phyloP scores from a whole-genome alignment of 225 moss, liverwort and hornwort genomes.

The Pseudoscleropodium purum region DNA sequence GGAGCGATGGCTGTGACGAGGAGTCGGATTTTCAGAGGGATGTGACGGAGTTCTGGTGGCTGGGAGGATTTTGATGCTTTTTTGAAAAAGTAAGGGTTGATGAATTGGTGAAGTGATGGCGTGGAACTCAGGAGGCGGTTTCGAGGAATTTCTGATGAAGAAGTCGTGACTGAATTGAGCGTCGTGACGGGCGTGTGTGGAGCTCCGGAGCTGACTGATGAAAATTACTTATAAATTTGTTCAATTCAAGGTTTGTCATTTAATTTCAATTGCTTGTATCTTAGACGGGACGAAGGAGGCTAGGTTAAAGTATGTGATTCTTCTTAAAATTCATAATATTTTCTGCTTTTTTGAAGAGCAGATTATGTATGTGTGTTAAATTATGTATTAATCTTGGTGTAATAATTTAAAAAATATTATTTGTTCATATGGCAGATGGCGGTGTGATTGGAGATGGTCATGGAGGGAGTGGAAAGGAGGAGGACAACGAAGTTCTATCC shows the following conservation, averaged over 20 bases:
- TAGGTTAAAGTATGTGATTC: background rate
- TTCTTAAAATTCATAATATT: background rate
- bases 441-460: slow-evolving; percentile 3
- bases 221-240: background rate
- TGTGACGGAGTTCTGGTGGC: background rate
- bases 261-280: background rate
- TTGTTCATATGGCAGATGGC: background rate
- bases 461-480: background rate
- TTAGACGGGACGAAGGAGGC: background rate
- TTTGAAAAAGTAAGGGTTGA: background rate
- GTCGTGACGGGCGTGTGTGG: background rate
- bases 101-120: background rate
- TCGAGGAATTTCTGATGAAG: background rate
- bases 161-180: background rate
- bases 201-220: background rate
- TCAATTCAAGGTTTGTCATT: background rate
- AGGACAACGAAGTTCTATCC: background rate
- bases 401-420: background rate
- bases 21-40: background rate
- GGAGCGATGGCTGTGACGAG: background rate
- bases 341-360: background rate
- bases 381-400: background rate
- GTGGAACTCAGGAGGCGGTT: background rate
- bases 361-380: background rate
- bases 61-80: background rate